Base-by-base conservation (phyloP, 495 filamentous ascomycete species). In the Staphylotrichum longicolle region DNA sequence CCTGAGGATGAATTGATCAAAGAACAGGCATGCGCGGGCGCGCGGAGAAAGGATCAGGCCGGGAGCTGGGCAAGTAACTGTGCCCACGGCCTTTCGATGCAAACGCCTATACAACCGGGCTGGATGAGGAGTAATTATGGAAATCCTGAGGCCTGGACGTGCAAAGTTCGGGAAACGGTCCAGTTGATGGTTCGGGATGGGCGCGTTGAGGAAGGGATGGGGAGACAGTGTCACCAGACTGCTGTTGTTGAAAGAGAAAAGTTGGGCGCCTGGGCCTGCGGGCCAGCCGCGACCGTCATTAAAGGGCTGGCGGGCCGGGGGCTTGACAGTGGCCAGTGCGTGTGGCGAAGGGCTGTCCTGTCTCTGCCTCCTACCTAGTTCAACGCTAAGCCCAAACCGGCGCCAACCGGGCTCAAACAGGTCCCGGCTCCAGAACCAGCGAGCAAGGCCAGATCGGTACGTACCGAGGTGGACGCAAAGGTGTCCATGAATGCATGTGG, bases 241-340 rank as follows among this genome's bases (percentile, higher is more conserved):
- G 67, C 57, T 40, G 62, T 52, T 65, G 70, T 63, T 70, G 68
- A 62, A 68, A 63, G 68, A 59, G 67, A 72, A 71, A 72, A 72
- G 66, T 63, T 63, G 20, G 65, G 61, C 33, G 42, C 47, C 54
- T 47, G 55, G 66, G 61, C 50, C 52, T 55, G 64, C 56, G 66
- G 64, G 60, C 58, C 95, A 89, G 87, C 53, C 49, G 61, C 56
- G 53, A 34, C 57, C 42, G 58, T 48, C 64, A 67, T 63, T 67
- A 67, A 71, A 68, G 59, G 61, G 61, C 54, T 62, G 58, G 55
- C 53, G 49, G 55, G 61, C 1, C 5, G 37, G 32, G 34, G 51
- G 54, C 7, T 40, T 50, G 30, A 20, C 9, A 48, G 35, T 32
- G 62, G 69, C 37, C 61, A 14, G 59, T 66, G 66, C 62, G 11